These are phyloP conservation scores for Thozetella sp. DNA, from an alignment of 495 filamentous ascomycete genomes.

Conservation along the genomic window DNA sequence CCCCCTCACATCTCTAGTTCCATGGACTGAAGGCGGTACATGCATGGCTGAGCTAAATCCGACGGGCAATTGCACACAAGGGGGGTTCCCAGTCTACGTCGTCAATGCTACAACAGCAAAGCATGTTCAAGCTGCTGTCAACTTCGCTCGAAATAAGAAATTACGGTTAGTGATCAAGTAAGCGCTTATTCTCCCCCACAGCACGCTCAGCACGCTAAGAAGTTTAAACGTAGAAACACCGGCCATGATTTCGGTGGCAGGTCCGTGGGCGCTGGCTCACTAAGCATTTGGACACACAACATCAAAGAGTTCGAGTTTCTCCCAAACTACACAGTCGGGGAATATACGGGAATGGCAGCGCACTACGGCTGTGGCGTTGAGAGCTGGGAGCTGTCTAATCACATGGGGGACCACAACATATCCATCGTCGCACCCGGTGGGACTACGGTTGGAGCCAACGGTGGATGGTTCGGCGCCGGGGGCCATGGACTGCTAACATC, in stretches of 20 bases:
- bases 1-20: slow-evolving; percentile 27
- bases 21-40: slow-evolving; percentile 37
- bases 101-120: slow-evolving; percentile 58
- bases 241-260: slow-evolving; percentile 69
- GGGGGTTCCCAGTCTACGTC: slow-evolving; percentile 59
- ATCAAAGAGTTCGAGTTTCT: slow-evolving; percentile 47
- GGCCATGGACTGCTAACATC: slow-evolving; percentile 46
- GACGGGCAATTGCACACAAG: slow-evolving; percentile 48
- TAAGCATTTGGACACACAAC: slow-evolving; percentile 62
- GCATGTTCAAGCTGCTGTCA: slow-evolving; percentile 60
- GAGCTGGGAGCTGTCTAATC: slow-evolving; percentile 41
- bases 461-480: slow-evolving; percentile 54
- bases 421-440: slow-evolving; percentile 46
- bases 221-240: slow-evolving; percentile 60
- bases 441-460: slow-evolving; percentile 49
- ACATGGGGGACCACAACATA: slow-evolving; percentile 33
- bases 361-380: slow-evolving; percentile 48
- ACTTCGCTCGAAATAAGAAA: slow-evolving; percentile 62
- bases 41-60: slow-evolving; percentile 27
- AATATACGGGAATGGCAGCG: slow-evolving; percentile 43
- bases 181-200: slow-evolving; percentile 39
- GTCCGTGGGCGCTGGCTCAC: slow-evolving; percentile 51
- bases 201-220: too few species aligned
- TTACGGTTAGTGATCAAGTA: slow-evolving; percentile 65
- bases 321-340: slow-evolving; percentile 33